A percentile compares a stretch with the other conserved stretches of the same genome.
Evolutionary conservation across 1,284 basidiomycete genomes (phyloP).

Genomic region (Marasmius sp.): DNA sequence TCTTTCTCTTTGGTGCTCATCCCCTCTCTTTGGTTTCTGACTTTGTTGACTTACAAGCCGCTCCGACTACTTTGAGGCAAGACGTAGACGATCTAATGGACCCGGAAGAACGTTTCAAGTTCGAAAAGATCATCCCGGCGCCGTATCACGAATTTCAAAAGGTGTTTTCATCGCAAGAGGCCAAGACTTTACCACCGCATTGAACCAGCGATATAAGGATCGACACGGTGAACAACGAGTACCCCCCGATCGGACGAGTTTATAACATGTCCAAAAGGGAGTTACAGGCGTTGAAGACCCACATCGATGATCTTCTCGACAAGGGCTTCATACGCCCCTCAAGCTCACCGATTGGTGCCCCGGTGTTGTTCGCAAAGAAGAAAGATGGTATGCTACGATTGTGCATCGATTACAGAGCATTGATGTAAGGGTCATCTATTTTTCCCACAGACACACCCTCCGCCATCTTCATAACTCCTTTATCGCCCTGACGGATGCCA

Average conservation of each 20-base stretch:
- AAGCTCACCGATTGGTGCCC: constrained; percentile 1
- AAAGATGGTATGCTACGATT: constrained; percentile 4
- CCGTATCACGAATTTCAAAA: background rate
- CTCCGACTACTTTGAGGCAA: background rate
- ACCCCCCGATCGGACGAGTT: background rate
- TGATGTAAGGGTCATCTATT: too few species aligned
- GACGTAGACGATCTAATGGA: background rate
- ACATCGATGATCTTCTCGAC: background rate
- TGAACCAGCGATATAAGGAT: background rate
- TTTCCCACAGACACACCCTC: too few species aligned
- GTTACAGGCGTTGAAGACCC: background rate
- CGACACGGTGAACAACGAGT: background rate
- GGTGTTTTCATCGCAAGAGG: constrained; percentile 1
- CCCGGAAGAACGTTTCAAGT: background rate
- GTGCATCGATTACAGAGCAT: constrained; percentile 2
- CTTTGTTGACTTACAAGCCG: background rate
- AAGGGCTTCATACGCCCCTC: background rate
- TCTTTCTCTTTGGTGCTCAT: too few species aligned
- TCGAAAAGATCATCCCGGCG: constrained; percentile 1
- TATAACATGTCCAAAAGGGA: background rate
- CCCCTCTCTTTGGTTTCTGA: too few species aligned
- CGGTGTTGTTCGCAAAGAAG: constrained; percentile 7
- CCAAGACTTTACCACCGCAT: background rate
- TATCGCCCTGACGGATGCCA: too few species aligned
- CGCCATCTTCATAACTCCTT: too few species aligned